These are phyloP conservation scores for Dryas drummondii DNA, from an alignment of 306 rosid genomes.

Conservation along the genomic window DNA sequence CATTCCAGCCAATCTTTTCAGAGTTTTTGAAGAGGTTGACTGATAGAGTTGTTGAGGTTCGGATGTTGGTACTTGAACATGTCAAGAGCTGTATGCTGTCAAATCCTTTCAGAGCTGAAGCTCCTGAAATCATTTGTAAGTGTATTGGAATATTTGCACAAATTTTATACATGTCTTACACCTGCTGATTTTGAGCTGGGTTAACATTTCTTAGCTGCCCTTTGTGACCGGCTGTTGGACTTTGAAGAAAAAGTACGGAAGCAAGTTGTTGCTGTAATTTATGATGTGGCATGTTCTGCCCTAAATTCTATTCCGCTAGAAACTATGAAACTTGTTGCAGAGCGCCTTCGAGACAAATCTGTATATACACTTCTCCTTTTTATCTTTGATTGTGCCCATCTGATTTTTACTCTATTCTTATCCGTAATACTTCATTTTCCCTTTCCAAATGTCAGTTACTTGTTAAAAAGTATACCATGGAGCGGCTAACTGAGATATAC, in stretches of 20 bases:
- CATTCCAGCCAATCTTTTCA: constrained; percentile 84
- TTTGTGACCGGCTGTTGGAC: constrained; percentile 93
- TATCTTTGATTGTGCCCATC: constrained; percentile 10
- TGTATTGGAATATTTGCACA: constrained; percentile 5
- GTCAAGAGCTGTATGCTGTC: constrained; percentile 79
- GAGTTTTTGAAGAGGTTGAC: constrained; percentile 95
- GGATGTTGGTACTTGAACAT: constrained; percentile 83
- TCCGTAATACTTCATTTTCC: constrained; percentile 24
- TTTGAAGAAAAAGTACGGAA: constrained; percentile 90
- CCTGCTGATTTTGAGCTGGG: constrained; percentile 37
- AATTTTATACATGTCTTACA: not conserved
- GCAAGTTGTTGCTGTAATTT: constrained; percentile 93
- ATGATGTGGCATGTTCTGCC: constrained; percentile 80
- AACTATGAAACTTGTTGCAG: constrained; percentile 87
- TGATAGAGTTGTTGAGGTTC: constrained; percentile 85
- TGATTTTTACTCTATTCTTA: constrained; percentile 19
- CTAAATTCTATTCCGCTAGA: constrained; percentile 67
- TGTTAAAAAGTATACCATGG: constrained; percentile 91
- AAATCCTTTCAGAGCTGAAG: constrained; percentile 76
- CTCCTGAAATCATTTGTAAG: constrained; percentile 81
- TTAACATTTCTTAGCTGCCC: constrained; percentile 66
- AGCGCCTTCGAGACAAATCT: constrained; percentile 97
- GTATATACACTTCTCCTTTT: constrained; percentile 44
- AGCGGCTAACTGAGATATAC: constrained; percentile 85
- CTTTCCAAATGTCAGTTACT: constrained; percentile 59